Evolutionary conservation across 1,284 basidiomycete species (phyloP).

Genomic region (Sanghuangporus baumii): DNA sequence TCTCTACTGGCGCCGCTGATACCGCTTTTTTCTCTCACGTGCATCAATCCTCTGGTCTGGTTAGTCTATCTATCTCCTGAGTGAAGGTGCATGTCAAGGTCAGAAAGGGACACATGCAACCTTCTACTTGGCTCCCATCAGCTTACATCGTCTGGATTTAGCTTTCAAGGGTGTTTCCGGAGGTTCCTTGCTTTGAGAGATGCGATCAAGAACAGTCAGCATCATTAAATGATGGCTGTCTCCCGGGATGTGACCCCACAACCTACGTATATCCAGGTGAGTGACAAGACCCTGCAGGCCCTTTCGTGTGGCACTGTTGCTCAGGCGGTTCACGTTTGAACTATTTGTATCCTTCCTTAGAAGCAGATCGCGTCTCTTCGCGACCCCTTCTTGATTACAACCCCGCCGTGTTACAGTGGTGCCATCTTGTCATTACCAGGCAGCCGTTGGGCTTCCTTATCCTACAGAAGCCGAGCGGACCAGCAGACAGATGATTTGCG

Average conservation of each 20-base stretch:
- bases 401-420: conserved; percentile 1
- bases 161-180: not conserved
- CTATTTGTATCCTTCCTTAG: conserved; percentile 1
- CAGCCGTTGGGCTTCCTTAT: conserved; percentile 8
- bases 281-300: conserved; percentile 1
- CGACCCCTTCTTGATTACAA: conserved; percentile 9
- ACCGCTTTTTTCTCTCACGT: not conserved
- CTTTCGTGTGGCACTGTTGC: conserved; percentile 5
- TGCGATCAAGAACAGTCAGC: conserved; percentile 6
- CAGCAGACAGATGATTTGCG: conserved; percentile 5
- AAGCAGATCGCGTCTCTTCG: conserved; percentile 13
- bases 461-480: conserved; percentile 4
- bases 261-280: not conserved
- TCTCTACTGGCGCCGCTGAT: conserved; percentile 2
- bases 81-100: not conserved
- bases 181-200: not conserved
- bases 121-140: not conserved
- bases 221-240: conserved; percentile 4
- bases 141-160: not conserved
- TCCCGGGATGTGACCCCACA: not conserved
- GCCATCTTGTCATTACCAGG: conserved; percentile 15
- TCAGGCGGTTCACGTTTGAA: conserved; percentile 6
- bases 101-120: not conserved
- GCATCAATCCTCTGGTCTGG: too few relatives aligned
- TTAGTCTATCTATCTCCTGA: not conserved